A percentile compares a stretch with the other conserved stretches of the same genome.
phyloP scores from a whole-genome alignment of 169 alveolate species.

The Toxoplasma gondii region DNA sequence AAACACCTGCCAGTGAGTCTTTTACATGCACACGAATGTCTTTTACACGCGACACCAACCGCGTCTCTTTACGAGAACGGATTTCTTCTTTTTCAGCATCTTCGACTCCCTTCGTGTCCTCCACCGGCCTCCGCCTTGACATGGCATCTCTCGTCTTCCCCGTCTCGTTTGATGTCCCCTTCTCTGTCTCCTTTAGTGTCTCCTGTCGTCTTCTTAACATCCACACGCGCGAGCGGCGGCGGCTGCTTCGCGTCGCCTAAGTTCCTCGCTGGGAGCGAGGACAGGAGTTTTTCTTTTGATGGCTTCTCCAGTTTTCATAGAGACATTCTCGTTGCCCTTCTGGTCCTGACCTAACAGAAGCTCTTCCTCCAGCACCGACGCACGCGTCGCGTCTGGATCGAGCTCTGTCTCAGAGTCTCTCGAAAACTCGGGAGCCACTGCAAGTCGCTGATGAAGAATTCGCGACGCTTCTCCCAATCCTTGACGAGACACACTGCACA shows the following conservation, averaged over 20 bases:
- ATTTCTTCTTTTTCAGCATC: too few relatives aligned
- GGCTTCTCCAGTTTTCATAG: neutral
- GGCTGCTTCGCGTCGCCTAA: neutral
- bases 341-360: neutral
- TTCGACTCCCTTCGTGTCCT: too few relatives aligned
- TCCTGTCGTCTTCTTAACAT: neutral
- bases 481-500: conserved; percentile 8
- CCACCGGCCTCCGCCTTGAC: too few relatives aligned
- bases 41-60: too few relatives aligned
- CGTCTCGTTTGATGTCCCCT: neutral
- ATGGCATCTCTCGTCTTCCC: too few relatives aligned
- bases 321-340: neutral
- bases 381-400: neutral
- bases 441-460: neutral
- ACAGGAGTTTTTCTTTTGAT: neutral
- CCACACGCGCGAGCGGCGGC: neutral
- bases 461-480: neutral
- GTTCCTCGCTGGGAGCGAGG: neutral
- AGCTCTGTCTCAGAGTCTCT: neutral
- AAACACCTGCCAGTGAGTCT: too few relatives aligned
- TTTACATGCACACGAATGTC: too few relatives aligned
- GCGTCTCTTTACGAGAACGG: too few relatives aligned
- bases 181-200: neutral
- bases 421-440: neutral
- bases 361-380: neutral